These are phyloP conservation scores for Xylariaceae sp. DNA, from an alignment of 2,329 filamentous ascomycete genomes.

Conservation along the genomic window DNA sequence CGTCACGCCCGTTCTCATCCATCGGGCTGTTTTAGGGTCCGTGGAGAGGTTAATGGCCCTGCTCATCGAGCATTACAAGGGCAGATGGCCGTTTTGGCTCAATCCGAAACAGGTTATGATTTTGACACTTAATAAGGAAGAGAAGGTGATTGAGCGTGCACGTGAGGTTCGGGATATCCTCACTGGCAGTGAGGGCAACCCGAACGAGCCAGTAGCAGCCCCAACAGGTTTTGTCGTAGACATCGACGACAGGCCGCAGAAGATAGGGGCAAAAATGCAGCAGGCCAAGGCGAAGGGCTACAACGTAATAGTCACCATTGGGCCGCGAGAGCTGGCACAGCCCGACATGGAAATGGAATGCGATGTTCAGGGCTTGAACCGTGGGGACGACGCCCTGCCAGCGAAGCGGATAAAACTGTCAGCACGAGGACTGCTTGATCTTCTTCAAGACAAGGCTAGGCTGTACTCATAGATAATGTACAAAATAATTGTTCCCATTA, in stretches of 20 bases:
- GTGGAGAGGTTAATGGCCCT: conserved; percentile 81
- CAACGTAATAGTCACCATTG: conserved; percentile 67
- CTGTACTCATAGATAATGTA: conserved; percentile 39
- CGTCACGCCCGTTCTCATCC: conserved; percentile 72
- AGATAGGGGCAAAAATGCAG: conserved; percentile 62
- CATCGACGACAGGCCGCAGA: conserved; percentile 59
- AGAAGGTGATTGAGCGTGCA: conserved; percentile 47
- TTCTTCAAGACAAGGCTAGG: conserved; percentile 42
- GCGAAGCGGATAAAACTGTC: conserved; percentile 37
- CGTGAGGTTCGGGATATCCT: conserved; percentile 44
- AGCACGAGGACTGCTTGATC: conserved; percentile 39
- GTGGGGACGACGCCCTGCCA: conserved; percentile 3
- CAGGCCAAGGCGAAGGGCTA: conserved; percentile 70
- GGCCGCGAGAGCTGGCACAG: conserved; percentile 53
- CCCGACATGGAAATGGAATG: conserved; percentile 21
- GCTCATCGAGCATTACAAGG: conserved; percentile 75
- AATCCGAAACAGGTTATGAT: conserved; percentile 74
- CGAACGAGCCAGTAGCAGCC: conserved; percentile 39
- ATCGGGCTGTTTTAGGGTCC: conserved; percentile 78
- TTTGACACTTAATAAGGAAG: conserved; percentile 62
- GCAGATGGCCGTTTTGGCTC: conserved; percentile 83
- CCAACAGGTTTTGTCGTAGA: conserved; percentile 63
- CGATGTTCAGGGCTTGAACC: conserved; percentile 34
- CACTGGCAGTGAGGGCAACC: conserved; percentile 38
- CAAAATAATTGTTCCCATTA: conserved; percentile 1